phyloP scores from a whole-genome alignment of 352 stramenopile genomes.

The Phytophthora tubulina region DNA sequence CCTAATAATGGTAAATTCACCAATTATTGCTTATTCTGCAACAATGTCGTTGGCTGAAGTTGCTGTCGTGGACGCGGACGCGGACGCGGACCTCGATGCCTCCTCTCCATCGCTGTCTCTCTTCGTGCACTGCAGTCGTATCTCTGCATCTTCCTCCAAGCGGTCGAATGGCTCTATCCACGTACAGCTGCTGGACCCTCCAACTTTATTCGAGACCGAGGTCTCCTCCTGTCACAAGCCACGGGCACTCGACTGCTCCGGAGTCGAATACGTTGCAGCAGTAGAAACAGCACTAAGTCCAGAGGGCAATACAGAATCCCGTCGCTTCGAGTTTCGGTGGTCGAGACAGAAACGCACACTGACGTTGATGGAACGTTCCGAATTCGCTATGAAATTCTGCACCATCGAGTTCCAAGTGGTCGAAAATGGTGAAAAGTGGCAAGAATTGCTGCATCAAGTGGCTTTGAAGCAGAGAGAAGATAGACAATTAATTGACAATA shows the following conservation, averaged over 20 bases:
- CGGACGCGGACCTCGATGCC: constrained; percentile 1
- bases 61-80: constrained; percentile 2
- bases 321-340: constrained; percentile 59
- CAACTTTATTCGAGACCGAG: constrained; percentile 41
- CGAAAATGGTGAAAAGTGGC: constrained; percentile 25
- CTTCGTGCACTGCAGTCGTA: constrained; percentile 20
- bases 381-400: constrained; percentile 69
- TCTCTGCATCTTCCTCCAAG: not conserved
- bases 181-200: constrained; percentile 45
- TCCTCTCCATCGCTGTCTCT: constrained; percentile 9
- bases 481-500: constrained; percentile 18
- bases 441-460: constrained; percentile 45
- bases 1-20: no score
- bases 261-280: constrained; percentile 42
- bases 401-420: constrained; percentile 40
- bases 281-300: constrained; percentile 38
- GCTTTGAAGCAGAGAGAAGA: constrained; percentile 20
- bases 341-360: constrained; percentile 38
- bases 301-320: not conserved
- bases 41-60: constrained; percentile 30
- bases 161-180: constrained; percentile 18
- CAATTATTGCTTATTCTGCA: not conserved
- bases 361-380: constrained; percentile 63
- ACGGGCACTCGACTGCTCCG: constrained; percentile 52
- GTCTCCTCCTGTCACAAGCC: constrained; percentile 53